phyloP scores from a whole-genome alignment of 2,329 filamentous ascomycete genomes.

The Exophiala spinifera region DNA sequence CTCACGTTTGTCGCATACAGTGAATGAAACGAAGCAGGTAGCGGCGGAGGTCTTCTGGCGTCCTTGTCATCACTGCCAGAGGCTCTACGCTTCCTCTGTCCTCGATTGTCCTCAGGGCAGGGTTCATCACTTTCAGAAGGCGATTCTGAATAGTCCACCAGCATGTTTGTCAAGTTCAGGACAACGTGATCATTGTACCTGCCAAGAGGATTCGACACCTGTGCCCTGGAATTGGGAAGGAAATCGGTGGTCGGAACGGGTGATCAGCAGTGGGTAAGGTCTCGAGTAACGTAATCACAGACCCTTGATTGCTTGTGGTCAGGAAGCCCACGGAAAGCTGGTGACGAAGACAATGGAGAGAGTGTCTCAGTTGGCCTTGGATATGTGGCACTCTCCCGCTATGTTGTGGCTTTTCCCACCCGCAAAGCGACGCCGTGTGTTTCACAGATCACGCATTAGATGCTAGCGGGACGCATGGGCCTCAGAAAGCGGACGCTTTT shows the following conservation, averaged over 20 bases:
- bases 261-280: conserved; percentile 8
- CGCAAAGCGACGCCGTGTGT: neutral
- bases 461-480: too few species aligned
- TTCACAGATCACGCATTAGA: neutral
- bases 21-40: conserved; percentile 80
- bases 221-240: conserved; percentile 1
- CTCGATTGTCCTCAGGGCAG: conserved; percentile 6
- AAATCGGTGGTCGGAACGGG: conserved; percentile 1
- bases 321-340: neutral
- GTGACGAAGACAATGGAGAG: conserved; percentile 15
- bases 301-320: neutral
- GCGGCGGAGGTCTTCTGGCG: conserved; percentile 30
- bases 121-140: conserved; percentile 37
- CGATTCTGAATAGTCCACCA: conserved; percentile 62
- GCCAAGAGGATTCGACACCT: conserved; percentile 6
- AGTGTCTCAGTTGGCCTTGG: conserved; percentile 13
- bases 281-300: conserved; percentile 6
- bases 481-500: too few species aligned
- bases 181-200: conserved; percentile 10
- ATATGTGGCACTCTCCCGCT: neutral
- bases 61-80: conserved; percentile 26
- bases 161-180: conserved; percentile 23
- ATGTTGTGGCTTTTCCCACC: neutral
- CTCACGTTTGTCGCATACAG: conserved; percentile 82
- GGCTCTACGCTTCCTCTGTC: conserved; percentile 19